phyloP scores from a whole-genome alignment of 2,329 filamentous ascomycete species.

The Fusarium sp. region DNA sequence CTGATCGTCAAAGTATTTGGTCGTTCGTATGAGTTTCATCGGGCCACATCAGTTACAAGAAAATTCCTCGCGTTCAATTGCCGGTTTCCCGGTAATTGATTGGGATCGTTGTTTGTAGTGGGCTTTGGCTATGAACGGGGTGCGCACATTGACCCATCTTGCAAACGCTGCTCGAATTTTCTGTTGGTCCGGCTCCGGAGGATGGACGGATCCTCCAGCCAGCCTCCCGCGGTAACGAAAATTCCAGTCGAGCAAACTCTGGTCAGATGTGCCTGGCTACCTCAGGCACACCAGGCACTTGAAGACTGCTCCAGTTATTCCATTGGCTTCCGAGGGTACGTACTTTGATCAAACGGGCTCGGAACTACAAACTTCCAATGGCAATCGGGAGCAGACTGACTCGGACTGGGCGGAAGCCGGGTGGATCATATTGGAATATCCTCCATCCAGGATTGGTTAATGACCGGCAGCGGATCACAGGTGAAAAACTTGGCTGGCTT shows the following conservation, averaged over 20 bases:
- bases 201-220: not conserved
- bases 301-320: constrained; percentile 1
- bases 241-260: constrained; percentile 35
- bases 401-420: constrained; percentile 35
- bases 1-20: not conserved
- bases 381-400: constrained; percentile 29
- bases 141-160: constrained; percentile 8
- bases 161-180: constrained; percentile 15
- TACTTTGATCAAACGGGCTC: constrained; percentile 19
- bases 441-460: constrained; percentile 30
- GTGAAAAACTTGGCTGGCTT: constrained; percentile 29
- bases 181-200: constrained; percentile 22
- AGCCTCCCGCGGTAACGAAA: constrained; percentile 33
- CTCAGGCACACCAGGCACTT: constrained; percentile 22
- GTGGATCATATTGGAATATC: constrained; percentile 26
- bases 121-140: not conserved
- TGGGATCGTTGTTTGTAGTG: constrained; percentile 12
- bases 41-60: constrained; percentile 2
- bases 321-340: not conserved
- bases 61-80: constrained; percentile 10
- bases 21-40: constrained; percentile 7
- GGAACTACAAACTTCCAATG: constrained; percentile 32
- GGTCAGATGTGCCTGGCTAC: constrained; percentile 16
- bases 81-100: constrained; percentile 6
- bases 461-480: constrained; percentile 27